Evolutionary conservation across 768 basidiomycete species (phyloP).

Genomic region (Leccinum subtestaceum): DNA sequence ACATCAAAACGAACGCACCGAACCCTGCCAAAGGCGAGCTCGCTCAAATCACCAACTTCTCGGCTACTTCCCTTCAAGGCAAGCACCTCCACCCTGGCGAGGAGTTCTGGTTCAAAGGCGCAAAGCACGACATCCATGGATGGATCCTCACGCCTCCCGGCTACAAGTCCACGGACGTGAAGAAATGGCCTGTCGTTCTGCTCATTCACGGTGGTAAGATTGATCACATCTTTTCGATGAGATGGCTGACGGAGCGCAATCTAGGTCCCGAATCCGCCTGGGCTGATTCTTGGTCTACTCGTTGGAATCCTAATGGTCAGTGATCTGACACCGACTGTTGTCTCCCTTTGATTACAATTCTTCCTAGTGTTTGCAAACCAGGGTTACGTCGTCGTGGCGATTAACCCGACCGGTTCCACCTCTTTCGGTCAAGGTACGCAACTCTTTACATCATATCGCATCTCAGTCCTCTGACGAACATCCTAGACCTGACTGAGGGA

Average conservation of each 20-base stretch:
- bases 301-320: constrained; percentile 87
- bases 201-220: constrained; percentile 73
- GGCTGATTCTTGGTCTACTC: constrained; percentile 87
- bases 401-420: constrained; percentile 95
- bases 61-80: constrained; percentile 49
- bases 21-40: constrained; percentile 34
- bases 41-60: constrained; percentile 64
- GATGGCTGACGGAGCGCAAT: constrained; percentile 1
- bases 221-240: not conserved
- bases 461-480: not conserved
- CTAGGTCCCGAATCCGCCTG: constrained; percentile 78
- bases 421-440: constrained; percentile 80
- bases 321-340: not conserved
- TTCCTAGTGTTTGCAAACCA: constrained; percentile 74
- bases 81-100: constrained; percentile 65
- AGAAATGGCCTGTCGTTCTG: constrained; percentile 77
- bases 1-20: constrained; percentile 34
- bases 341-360: not conserved
- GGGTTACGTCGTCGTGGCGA: constrained; percentile 83
- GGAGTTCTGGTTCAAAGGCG: constrained; percentile 89
- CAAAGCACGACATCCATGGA: constrained; percentile 74
- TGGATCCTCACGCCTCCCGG: constrained; percentile 82
- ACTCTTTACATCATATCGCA: not conserved
- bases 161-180: constrained; percentile 59
- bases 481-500: constrained; percentile 71